These are phyloP conservation scores for Schizothecium vesticola DNA, from an alignment of 495 filamentous ascomycete genomes.

Conservation along the genomic window DNA sequence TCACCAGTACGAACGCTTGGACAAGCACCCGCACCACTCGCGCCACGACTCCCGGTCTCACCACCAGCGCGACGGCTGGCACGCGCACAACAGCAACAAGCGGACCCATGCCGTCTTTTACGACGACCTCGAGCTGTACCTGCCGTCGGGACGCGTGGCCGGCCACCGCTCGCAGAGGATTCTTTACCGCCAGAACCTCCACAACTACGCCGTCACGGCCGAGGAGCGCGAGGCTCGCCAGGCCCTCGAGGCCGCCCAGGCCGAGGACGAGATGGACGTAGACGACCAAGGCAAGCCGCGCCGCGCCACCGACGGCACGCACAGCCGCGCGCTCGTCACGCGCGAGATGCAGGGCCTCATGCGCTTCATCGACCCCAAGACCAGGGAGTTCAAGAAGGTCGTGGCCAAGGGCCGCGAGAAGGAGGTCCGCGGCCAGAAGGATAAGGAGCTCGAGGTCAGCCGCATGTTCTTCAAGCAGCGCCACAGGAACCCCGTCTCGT, in stretches of 20 bases:
- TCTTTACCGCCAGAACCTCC: constrained; percentile 91
- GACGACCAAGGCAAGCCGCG: constrained; percentile 19
- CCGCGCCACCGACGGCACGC: constrained; percentile 1
- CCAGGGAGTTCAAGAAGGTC: constrained; percentile 11
- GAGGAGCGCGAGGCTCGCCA: constrained; percentile 58
- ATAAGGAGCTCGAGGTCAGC: constrained; percentile 12
- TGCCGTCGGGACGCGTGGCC: constrained; percentile 85
- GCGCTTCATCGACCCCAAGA: constrained; percentile 10
- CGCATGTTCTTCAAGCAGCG: constrained; percentile 29
- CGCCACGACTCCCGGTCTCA: constrained; percentile 59
- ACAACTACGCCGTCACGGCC: constrained; percentile 62
- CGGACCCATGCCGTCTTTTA: constrained; percentile 68
- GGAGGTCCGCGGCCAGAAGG: constrained; percentile 22
- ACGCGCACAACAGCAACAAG: constrained; percentile 60
- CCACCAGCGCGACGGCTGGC: constrained; percentile 63
- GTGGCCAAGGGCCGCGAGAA: constrained; percentile 24
- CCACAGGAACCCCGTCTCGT: constrained; percentile 26
- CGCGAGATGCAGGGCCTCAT: constrained; percentile 23
- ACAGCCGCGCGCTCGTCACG: constrained; percentile 21
- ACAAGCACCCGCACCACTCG: constrained; percentile 61
- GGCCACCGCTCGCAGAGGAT: constrained; percentile 80
- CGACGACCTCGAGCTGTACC: constrained; percentile 86
- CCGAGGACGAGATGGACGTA: constrained; percentile 25
- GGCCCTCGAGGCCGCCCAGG: constrained; percentile 45
- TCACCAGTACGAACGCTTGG: constrained; percentile 55